Base-by-base conservation (phyloP, 179 eudicot species). In the Gypsophila paniculata region DNA sequence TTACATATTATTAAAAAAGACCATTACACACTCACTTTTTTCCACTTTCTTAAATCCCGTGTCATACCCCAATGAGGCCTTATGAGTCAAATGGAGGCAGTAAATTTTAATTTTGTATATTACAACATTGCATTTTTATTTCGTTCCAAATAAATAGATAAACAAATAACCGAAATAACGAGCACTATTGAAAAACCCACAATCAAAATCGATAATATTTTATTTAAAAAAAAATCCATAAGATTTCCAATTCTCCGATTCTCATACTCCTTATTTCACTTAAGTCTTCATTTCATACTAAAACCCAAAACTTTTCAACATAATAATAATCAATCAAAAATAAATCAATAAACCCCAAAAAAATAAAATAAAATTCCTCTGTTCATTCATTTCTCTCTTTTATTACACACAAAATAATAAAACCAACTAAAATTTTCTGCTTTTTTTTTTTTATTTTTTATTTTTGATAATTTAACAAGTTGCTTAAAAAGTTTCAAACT, bases 401-500 rank as follows among this genome's bases (percentile, higher is more conserved):
- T 75, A 26, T 39, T 70, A 79, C 75, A 72, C 73, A 71, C 60
- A 65, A 61, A 51, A 29, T 54, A 2, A 42, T 29, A 68, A 71
- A 72, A 71, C 13, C 49, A 48, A 54, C 65, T 7, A 71, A 71
- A 36, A 72, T 2, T 6, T 46, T 23, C 63, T 48, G 70, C 62
- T 62, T 79, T 78, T 29, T 23, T 74, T 78, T 21, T 36, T 19
- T 9, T 46, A 38, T 52, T 72, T 52, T 11, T 75, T 66, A 65
- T 59, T 15, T 75, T 72, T 71, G 17, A 64, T 70, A 55, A 69
- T 22, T 61, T 52, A 70, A 70, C 74, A 48, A 19, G 72, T 75
- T 77, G 21, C 34, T 65, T 6, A 6, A 23, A 72, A 79, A 75
- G 79, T 61, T 52, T 75, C 55, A 42, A 36, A 61, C 76, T 71